Evolutionary conservation across 2,329 filamentous ascomycete species (phyloP).

Genomic region (Coniella vitis): DNA sequence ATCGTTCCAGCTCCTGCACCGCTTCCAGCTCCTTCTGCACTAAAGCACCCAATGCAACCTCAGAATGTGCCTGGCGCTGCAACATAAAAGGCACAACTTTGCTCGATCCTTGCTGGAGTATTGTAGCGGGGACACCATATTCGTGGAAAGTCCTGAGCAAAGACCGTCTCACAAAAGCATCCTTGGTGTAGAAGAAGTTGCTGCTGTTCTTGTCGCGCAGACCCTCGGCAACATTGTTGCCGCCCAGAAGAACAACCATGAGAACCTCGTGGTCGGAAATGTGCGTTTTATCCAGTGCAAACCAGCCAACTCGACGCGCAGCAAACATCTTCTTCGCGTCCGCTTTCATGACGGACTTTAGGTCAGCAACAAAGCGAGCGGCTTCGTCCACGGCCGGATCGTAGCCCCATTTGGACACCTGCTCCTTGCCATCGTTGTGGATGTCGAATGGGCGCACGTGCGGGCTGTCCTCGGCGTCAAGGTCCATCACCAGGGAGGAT

Average conservation of each 20-base stretch:
- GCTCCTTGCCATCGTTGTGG: slow-evolving; percentile 28
- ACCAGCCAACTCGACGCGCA: no score
- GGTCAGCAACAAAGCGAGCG: slow-evolving; percentile 21
- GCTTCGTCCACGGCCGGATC: slow-evolving; percentile 19
- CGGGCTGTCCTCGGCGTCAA: slow-evolving; percentile 41
- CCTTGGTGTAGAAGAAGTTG: no score
- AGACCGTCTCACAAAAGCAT: no score
- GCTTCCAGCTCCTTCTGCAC: not conserved
- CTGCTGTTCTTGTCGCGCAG: not conserved
- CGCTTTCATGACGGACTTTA: slow-evolving; percentile 22
- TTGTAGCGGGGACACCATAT: slow-evolving; percentile 24
- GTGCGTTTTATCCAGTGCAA: not conserved
- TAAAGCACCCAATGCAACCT: not conserved
- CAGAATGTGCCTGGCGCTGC: slow-evolving; percentile 18
- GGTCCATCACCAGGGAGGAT: slow-evolving; percentile 40
- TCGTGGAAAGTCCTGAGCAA: slow-evolving; percentile 6
- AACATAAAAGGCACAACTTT: slow-evolving; percentile 23
- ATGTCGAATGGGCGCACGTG: slow-evolving; percentile 36
- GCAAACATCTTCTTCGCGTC: not conserved
- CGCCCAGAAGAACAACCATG: slow-evolving; percentile 8
- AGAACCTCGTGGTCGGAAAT: slow-evolving; percentile 8
- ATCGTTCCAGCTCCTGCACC: no score
- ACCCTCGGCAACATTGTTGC: not conserved
- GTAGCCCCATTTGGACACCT: slow-evolving; percentile 25
- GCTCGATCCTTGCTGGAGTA: slow-evolving; percentile 13